Evolutionary conservation across 768 basidiomycete genomes (phyloP).

Genomic region (Dentipellis sp.): DNA sequence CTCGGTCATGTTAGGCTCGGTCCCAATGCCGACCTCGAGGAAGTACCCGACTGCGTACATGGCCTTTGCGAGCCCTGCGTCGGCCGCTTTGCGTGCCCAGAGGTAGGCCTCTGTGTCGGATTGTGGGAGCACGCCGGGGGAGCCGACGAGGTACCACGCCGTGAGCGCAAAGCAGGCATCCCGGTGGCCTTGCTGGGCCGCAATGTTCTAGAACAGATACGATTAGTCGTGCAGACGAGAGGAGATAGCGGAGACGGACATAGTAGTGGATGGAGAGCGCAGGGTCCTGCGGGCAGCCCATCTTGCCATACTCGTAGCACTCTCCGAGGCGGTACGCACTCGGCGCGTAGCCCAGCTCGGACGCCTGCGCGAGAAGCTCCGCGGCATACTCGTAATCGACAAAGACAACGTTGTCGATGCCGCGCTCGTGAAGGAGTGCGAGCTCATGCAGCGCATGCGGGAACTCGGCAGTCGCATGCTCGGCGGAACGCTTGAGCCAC

Average conservation of each 20-base stretch:
- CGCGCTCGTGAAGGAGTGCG: slow-evolving; percentile 89
- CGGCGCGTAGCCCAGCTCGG: slow-evolving; percentile 93
- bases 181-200: slow-evolving; percentile 92
- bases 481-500: slow-evolving; percentile 96
- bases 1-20: slow-evolving; percentile 55
- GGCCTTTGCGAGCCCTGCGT: slow-evolving; percentile 85
- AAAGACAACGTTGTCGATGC: slow-evolving; percentile 96
- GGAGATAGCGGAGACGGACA: slow-evolving; percentile 41
- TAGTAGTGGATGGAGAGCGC: slow-evolving; percentile 99
- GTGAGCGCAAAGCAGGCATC: slow-evolving; percentile 98
- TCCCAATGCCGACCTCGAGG: slow-evolving; percentile 89
- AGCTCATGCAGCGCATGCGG: slow-evolving; percentile 95
- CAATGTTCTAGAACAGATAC: slow-evolving; percentile 64
- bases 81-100: slow-evolving; percentile 95
- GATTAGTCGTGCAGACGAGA: background rate
- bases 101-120: slow-evolving; percentile 97
- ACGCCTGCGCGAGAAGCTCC: slow-evolving; percentile 89
- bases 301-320: slow-evolving; percentile 98
- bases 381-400: slow-evolving; percentile 94
- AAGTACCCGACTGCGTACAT: slow-evolving; percentile 99
- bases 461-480: slow-evolving; percentile 89
- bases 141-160: slow-evolving; percentile 98
- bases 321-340: slow-evolving; percentile 94
- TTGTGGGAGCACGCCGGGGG: slow-evolving; percentile 93
- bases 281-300: slow-evolving; percentile 96